phyloP scores from a whole-genome alignment of 1,284 basidiomycete genomes.

The Ustilago vetiveriae region DNA sequence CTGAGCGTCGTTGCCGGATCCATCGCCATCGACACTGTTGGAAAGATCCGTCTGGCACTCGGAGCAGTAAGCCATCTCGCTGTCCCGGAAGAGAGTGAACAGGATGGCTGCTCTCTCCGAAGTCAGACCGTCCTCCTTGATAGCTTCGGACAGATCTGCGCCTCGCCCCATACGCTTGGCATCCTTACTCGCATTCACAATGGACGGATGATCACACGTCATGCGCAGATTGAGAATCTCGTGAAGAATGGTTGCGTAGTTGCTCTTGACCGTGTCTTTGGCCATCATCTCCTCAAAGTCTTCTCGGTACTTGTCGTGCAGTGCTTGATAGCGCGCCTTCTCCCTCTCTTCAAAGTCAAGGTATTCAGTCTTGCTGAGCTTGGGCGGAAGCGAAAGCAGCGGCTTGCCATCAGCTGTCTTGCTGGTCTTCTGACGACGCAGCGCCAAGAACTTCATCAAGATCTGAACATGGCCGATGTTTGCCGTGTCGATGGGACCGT shows the following conservation, averaged over 20 bases:
- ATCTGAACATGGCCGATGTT: slow-evolving; percentile 93
- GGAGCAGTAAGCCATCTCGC: slow-evolving; percentile 84
- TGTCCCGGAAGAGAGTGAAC: slow-evolving; percentile 82
- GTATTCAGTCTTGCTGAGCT: slow-evolving; percentile 82
- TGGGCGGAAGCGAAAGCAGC: slow-evolving; percentile 83
- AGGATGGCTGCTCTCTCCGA: slow-evolving; percentile 78
- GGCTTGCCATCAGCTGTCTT: slow-evolving; percentile 81
- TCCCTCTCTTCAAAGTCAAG: slow-evolving; percentile 87
- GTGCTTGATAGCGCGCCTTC: slow-evolving; percentile 84
- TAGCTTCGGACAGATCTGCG: slow-evolving; percentile 74
- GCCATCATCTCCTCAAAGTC: slow-evolving; percentile 87
- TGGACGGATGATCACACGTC: slow-evolving; percentile 94
- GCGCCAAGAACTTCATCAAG: slow-evolving; percentile 94
- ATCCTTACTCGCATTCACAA: slow-evolving; percentile 74
- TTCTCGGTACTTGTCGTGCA: slow-evolving; percentile 86
- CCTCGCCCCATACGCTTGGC: slow-evolving; percentile 69
- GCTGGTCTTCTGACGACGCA: slow-evolving; percentile 94
- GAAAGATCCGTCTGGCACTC: slow-evolving; percentile 83
- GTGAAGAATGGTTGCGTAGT: slow-evolving; percentile 96
- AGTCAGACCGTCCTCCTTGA: slow-evolving; percentile 83
- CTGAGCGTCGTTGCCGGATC: slow-evolving; percentile 56
- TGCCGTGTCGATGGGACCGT: slow-evolving; percentile 74
- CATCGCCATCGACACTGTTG: slow-evolving; percentile 22
- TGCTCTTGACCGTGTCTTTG: slow-evolving; percentile 89
- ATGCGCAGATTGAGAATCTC: slow-evolving; percentile 80